Base-by-base conservation (phyloP, 768 basidiomycete species). In the Cystobasidiopsis lactophilus region DNA sequence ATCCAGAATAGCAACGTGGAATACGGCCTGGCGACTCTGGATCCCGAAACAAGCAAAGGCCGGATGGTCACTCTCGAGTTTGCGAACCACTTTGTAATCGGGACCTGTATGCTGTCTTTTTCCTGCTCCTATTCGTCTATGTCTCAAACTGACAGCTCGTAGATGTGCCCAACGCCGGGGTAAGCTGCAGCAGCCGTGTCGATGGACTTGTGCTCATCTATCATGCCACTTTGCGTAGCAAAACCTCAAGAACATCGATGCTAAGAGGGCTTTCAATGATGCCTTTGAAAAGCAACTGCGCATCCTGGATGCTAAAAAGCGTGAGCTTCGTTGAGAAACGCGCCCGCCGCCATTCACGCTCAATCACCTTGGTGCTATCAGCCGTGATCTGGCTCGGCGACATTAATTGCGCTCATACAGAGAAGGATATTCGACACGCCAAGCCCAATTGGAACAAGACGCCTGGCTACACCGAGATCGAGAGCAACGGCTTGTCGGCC, bases 381-480 rank as follows among this genome's bases (percentile, higher is more conserved):
- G n/a, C n/a, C n/a, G 79, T 89, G 10, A 79, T 89, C 52, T 88
- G 85, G 85, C 71, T 74, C 11, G 85, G 85, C 5, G 85, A 89
- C 66, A 62, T 88, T 52, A 89, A 89, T 56, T 82, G 85, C 40
- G 82, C 85, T 3, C 82, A 82, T 2, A 82, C 82, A 0, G 77
- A 71, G 45, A 69, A 74, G 50, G 62, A 62, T 48, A 57, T 63
- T 27, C 57, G 62, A 16, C 59, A 58, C 52, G 58, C 57, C 51
- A 59, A 59, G 51, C 61, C 57, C 16, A 51, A 54, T 61, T 85
- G 82, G 82, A 85, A 88, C 66, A 88, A 88, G 64, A 77, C 80
- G 0, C 70, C 85, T 18, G 85, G 85, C 0, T 83, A 84, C 63
- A 88, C 85, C 0, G 76, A 82, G 61, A 76, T 73, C 7, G 85